Evolutionary conservation across 1,139 yeast genomes (phyloP), one percentile per base, ranked within the genome.

Genomic region (Sugiyamaella japonica): DNA sequence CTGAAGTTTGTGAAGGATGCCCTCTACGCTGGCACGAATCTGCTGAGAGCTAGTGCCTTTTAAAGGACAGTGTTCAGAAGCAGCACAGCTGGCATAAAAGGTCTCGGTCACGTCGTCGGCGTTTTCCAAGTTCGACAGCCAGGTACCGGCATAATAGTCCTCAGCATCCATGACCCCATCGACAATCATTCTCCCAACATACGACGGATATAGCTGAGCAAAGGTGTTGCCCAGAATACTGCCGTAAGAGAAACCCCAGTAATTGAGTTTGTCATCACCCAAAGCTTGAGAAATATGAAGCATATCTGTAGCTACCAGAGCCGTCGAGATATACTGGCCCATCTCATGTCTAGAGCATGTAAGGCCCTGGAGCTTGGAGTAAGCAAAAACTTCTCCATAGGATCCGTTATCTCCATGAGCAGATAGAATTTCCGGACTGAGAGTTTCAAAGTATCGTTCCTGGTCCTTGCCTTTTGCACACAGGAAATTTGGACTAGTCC

Each of bases 171-270:
- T 46, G 7, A 57, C 55, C 12, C 60, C 61, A 41, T 58, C 61
- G 15, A 58, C 57, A 44, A 57, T 57, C 59, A 58, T 56, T 28
- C 60, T 46, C 3, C 61, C 60, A 3, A 56, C 57, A 13, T 34
- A 31, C 12, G 52, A 55, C 17, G 61, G 61, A 34, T 54, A 58
- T 48, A 57, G 25, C 32, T 58, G 61, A 34, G 61, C 61, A 56
- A 58, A 57, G 4, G 60, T 57, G 49, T 57, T 57, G 5, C 61
- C 61, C n/a, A 58, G 50, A 31, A 58, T 50, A n/a, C 56, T 40
- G 6, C 61, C 61, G 31, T 58, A 58, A 2, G 59, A 55, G 48
- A 57, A 56, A 1, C 61, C 61, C 57, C 57, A 57, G 39, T 55
- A 58, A 41, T 57, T 58, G 31, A 58, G 48, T 38, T 57, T 58